Evolutionary conservation across 2,329 filamentous ascomycete species (phyloP).

Genomic region (Orbilia oligospora): DNA sequence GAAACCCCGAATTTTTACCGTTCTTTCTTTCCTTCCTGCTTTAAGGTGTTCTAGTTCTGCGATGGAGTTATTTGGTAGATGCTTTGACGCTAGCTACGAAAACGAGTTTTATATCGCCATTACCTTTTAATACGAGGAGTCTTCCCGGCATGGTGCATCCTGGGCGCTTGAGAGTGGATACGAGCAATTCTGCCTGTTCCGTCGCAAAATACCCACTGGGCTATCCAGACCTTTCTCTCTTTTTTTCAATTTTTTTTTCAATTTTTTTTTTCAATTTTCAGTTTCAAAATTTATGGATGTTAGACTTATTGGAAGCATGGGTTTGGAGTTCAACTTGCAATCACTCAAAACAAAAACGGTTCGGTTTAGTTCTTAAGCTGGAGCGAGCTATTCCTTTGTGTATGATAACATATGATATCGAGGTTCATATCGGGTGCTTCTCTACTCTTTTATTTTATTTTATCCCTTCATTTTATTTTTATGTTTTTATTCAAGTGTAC

Average conservation of each 20-base stretch:
- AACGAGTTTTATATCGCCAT: constrained; percentile 34
- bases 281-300: constrained; percentile 42
- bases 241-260: constrained; percentile 12
- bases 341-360: constrained; percentile 39
- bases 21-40: constrained; percentile 9
- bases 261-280: constrained; percentile 10
- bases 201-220: constrained; percentile 17
- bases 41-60: constrained; percentile 37
- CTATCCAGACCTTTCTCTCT: constrained; percentile 21
- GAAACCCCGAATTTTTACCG: neutral
- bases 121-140: constrained; percentile 36
- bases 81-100: constrained; percentile 45
- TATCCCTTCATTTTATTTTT: too few species aligned
- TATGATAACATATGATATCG: constrained; percentile 46
- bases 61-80: constrained; percentile 51
- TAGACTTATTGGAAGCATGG: constrained; percentile 57
- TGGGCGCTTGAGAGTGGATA: constrained; percentile 24
- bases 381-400: constrained; percentile 54
- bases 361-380: constrained; percentile 51
- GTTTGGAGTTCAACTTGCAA: constrained; percentile 59
- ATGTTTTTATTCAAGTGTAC: constrained; percentile 16
- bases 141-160: constrained; percentile 19
- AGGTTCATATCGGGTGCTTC: constrained; percentile 23
- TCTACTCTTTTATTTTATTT: constrained; percentile 20
- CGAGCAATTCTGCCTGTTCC: constrained; percentile 11